These are phyloP conservation scores for Pythium chondricola DNA, from an alignment of 352 stramenopile species.

Conservation along the genomic window DNA sequence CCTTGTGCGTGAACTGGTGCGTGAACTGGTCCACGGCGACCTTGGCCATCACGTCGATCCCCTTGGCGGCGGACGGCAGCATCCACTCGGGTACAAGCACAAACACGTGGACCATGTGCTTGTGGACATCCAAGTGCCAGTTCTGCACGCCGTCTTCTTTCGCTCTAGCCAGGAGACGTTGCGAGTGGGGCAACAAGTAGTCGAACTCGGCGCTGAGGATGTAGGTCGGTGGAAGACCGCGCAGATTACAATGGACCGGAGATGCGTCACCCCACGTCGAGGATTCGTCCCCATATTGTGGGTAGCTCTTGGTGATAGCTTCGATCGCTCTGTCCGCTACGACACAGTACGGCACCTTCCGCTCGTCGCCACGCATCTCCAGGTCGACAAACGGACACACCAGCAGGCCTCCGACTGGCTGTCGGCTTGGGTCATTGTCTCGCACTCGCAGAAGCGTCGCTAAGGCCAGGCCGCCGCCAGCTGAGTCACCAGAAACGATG, in stretches of 20 bases:
- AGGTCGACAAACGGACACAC: conserved; percentile 9
- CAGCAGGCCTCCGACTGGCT: background rate
- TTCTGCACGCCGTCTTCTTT: background rate
- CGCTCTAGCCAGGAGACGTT: conserved; percentile 1
- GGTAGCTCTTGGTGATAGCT: background rate
- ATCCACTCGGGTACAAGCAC: conserved; percentile 1
- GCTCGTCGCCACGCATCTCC: conserved; percentile 7
- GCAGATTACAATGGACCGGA: conserved; percentile 2
- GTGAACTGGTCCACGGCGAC: conserved; percentile 3
- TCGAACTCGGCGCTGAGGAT: conserved; percentile 11
- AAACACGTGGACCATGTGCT: conserved; percentile 15
- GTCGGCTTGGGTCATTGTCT: conserved; percentile 1
- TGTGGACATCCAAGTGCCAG: conserved; percentile 12
- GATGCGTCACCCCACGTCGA: conserved; percentile 9
- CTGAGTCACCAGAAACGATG: conserved; percentile 17
- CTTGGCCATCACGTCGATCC: conserved; percentile 3
- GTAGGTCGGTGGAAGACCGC: conserved; percentile 5
- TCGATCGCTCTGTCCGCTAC: background rate
- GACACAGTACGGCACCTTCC: conserved; percentile 10
- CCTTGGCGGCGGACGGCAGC: background rate
- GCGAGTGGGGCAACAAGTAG: conserved; percentile 8
- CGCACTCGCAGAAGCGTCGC: conserved; percentile 8
- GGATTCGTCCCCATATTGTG: background rate
- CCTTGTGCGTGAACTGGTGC: too few relatives aligned
- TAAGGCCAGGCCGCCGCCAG: conserved; percentile 9